Evolutionary conservation across 768 basidiomycete genomes (phyloP), one percentile per base, ranked within the genome.

Genomic region (Pleurotus pulmonarius): DNA sequence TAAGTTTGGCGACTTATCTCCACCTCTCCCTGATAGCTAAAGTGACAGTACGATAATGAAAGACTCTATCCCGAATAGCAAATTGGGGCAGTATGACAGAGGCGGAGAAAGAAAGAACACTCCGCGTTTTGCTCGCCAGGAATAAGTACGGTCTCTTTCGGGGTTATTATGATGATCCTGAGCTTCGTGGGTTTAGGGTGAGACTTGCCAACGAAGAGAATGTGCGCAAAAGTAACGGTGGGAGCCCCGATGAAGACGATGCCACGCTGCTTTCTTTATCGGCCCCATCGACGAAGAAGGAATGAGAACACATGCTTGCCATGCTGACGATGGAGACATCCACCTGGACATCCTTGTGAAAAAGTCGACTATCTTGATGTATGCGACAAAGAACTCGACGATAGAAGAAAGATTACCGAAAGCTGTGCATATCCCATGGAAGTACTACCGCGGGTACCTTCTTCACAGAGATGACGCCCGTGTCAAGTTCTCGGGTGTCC

Each of bases 21-120:
- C 51, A 54, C 22, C 6, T 45, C 46, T 37, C 29, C 11, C 24
- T 16, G 24, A 43, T 9, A 44, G 39, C 25, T 55, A n/a, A 25
- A 51, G 15, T 29, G 7, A 22, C 12, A 20, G 37, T 55, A 37
- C 8, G 49, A 12, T 15, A 38, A 25, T 29, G 11, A 57, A 57
- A 87, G 86, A 88, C 86, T 0, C 64, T 87, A 13, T 87, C 85
- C 6, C 72, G 86, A 37, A 85, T 88, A 56, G 76, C 77, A 25
- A 86, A 88, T 62, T 88, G 86, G 87, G 67, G 73, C 41, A 71
- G 75, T 55, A 76, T 88, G 73, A 78, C 83, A 2, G 72, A 79
- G 11, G 63, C 71, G 15, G 85, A 90, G 69, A 77, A 76, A 63
- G 79, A 84, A 58, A 71, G 81, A 22, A 85, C 83, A 2, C 63